phyloP scores from a whole-genome alignment of 2,329 filamentous ascomycete species.

The Fusarium humuli region DNA sequence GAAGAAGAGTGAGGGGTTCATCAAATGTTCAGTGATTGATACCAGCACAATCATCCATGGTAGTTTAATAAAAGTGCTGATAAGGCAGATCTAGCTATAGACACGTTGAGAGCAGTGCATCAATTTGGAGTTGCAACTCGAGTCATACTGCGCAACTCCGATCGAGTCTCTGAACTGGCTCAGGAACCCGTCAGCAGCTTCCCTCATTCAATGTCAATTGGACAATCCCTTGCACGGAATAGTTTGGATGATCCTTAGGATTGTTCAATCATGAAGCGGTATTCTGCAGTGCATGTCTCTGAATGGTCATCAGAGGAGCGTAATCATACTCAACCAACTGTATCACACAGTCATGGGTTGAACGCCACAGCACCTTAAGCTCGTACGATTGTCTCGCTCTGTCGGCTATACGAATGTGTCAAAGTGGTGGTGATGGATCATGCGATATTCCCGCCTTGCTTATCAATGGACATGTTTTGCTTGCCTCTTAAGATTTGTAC shows the following conservation, averaged over 20 bases:
- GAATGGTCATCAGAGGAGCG: not conserved
- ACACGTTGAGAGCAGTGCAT: not conserved
- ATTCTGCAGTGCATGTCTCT: not conserved
- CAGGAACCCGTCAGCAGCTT: not conserved
- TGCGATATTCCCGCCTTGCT: not conserved
- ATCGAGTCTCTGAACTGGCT: not conserved
- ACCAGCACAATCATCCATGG: not conserved
- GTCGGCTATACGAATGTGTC: not conserved
- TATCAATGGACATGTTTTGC: not conserved
- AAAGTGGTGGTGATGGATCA: not conserved
- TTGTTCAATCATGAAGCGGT: not conserved
- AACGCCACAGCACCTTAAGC: not conserved
- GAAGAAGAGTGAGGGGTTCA: not conserved
- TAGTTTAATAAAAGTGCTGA: not conserved
- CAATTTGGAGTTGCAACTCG: not conserved
- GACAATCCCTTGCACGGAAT: no score
- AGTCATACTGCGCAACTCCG: not conserved
- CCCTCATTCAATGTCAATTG: no score
- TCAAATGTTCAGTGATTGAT: no score
- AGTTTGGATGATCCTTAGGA: not conserved
- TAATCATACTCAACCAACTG: not conserved
- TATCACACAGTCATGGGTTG: not conserved
- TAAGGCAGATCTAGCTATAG: not conserved
- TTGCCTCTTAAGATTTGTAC: not conserved
- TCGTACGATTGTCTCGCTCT: not conserved